A percentile compares a stretch with the other conserved stretches of the same genome.
Evolutionary conservation across 345 rosid species (phyloP).

Genomic region (Eucalyptus fibrosa): DNA sequence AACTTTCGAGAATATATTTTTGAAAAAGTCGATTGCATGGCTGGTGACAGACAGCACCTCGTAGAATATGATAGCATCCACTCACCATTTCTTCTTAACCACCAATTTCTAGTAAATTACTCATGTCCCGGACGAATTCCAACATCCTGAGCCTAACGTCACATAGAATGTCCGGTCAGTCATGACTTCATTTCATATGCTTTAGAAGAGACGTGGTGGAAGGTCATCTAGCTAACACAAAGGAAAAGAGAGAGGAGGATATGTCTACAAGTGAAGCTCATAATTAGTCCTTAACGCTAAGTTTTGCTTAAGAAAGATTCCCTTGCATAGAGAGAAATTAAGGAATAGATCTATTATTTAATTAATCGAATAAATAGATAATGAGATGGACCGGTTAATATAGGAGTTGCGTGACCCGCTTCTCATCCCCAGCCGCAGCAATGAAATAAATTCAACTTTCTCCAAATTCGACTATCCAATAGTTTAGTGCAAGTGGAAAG

Average conservation of each 20-base stretch:
- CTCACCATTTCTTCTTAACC: background rate
- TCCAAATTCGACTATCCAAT: too few species aligned
- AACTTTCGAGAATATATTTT: background rate
- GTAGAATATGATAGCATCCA: background rate
- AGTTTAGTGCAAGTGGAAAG: too few species aligned
- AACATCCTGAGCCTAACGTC: background rate
- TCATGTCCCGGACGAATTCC: background rate
- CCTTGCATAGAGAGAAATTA: too few species aligned
- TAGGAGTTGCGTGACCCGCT: too few species aligned
- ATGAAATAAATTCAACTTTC: too few species aligned
- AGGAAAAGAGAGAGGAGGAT: background rate
- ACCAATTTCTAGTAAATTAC: background rate
- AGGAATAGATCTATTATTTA: too few species aligned
- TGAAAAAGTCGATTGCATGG: background rate
- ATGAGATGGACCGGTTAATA: too few species aligned
- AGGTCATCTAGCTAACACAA: background rate
- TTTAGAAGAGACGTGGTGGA: background rate
- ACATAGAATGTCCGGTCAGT: background rate
- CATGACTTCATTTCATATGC: background rate
- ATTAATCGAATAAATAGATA: too few species aligned
- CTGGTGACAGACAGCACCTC: background rate
- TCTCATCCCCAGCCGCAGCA: too few species aligned
- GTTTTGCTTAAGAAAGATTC: too few species aligned
- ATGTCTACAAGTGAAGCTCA: too few species aligned
- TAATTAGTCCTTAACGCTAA: too few species aligned